These are phyloP conservation scores for Coemansia sp. DNA, from an alignment of 192 early-diverging fungal species.

Conservation along the genomic window DNA sequence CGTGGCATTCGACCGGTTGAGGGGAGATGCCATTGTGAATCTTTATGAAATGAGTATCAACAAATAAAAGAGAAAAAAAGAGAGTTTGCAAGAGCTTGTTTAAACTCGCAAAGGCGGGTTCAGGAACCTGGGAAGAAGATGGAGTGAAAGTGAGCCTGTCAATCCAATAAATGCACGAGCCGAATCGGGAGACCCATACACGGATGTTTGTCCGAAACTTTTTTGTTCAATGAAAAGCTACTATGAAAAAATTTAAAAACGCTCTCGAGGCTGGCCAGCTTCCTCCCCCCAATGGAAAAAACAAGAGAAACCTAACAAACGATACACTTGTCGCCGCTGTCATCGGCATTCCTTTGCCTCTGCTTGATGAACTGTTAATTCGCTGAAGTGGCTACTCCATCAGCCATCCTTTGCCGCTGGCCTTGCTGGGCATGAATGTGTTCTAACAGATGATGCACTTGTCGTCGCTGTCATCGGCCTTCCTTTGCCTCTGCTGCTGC, in stretches of 20 bases:
- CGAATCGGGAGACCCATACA: neutral
- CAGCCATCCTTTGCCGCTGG: too few relatives aligned
- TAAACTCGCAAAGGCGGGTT: too few relatives aligned
- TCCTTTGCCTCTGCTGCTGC: neutral
- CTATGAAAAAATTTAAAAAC: constrained; percentile 6
- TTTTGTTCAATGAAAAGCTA: neutral
- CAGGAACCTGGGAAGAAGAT: neutral
- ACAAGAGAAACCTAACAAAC: constrained; percentile 8
- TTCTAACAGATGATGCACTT: constrained; percentile 17
- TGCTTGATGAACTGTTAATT: too few relatives aligned
- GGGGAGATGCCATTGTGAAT: constrained; percentile 48
- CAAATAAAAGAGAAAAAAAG: neutral
- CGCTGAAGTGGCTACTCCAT: too few relatives aligned
- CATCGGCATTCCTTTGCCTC: neutral
- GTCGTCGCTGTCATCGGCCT: constrained; percentile 3
- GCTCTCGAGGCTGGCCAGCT: neutral
- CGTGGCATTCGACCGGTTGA: constrained; percentile 55
- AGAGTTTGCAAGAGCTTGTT: neutral
- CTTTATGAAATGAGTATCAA: neutral
- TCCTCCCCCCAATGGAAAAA: neutral
- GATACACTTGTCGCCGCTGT: constrained; percentile 10
- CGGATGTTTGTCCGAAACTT: too few relatives aligned
- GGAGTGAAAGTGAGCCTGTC: neutral
- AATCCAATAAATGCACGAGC: neutral
- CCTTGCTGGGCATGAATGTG: too few relatives aligned